These are phyloP conservation scores for Talaromyces pinophilus DNA, from an alignment of 2,329 filamentous ascomycete genomes.

Conservation along the genomic window DNA sequence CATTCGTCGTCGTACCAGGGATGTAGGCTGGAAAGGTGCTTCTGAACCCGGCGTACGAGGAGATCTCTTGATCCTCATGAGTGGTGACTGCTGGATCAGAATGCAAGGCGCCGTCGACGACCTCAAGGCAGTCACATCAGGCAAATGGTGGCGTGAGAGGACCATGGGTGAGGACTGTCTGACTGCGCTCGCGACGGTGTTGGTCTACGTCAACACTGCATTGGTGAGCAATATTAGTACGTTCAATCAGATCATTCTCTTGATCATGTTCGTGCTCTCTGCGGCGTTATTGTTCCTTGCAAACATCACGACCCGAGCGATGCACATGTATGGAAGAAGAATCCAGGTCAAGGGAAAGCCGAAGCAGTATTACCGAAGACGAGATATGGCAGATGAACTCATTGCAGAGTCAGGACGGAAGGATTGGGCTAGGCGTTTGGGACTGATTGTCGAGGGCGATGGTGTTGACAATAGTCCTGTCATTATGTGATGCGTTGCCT, in stretches of 20 bases:
- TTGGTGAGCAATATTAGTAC: slow-evolving; percentile 59
- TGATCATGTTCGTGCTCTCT: slow-evolving; percentile 55
- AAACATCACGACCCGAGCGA: slow-evolving; percentile 52
- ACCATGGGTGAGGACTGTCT: slow-evolving; percentile 55
- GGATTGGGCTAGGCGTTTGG: slow-evolving; percentile 43
- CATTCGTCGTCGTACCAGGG: slow-evolving; percentile 59
- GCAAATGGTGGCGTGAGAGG: slow-evolving; percentile 57
- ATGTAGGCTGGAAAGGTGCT: slow-evolving; percentile 40
- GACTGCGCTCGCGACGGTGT: slow-evolving; percentile 56
- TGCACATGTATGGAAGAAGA: slow-evolving; percentile 55
- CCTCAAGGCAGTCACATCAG: slow-evolving; percentile 61
- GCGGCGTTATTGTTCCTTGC: slow-evolving; percentile 57
- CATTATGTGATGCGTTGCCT: neutral
- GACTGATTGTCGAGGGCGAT: slow-evolving; percentile 33
- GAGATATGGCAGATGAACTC: slow-evolving; percentile 43
- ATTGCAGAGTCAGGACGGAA: slow-evolving; percentile 37
- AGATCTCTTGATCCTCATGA: slow-evolving; percentile 58
- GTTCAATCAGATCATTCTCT: slow-evolving; percentile 54
- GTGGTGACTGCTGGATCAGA: slow-evolving; percentile 53
- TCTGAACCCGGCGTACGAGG: slow-evolving; percentile 40
- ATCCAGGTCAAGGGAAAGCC: slow-evolving; percentile 31
- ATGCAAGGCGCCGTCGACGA: slow-evolving; percentile 58
- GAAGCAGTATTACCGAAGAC: slow-evolving; percentile 36
- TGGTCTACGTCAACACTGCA: slow-evolving; percentile 60
- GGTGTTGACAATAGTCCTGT: neutral